Conservation (phyloP, 495 filamentous ascomycete species). For the Elaphomyces granulatus region DNA sequence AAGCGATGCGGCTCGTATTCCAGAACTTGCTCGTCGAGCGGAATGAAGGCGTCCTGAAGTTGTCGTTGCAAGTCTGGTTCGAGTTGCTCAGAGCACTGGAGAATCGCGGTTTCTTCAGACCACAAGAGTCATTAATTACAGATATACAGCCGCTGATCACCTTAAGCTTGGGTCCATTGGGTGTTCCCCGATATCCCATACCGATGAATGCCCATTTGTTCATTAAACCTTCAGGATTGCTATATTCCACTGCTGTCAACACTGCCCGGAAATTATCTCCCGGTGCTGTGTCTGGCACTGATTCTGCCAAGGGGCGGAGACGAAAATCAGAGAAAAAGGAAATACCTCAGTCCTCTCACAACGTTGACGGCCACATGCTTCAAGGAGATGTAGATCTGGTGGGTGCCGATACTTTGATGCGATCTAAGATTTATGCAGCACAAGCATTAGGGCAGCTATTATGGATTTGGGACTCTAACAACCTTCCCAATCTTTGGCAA, state of each 20-base stretch:
- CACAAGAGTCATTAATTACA: constrained; percentile 42
- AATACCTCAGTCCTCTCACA: constrained; percentile 57
- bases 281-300: constrained; percentile 10
- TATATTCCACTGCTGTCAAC: constrained; percentile 43
- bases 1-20: constrained; percentile 73
- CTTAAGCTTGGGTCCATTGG: constrained; percentile 76
- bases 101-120: constrained; percentile 41
- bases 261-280: constrained; percentile 48
- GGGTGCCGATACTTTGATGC: constrained; percentile 70
- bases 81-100: constrained; percentile 58
- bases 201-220: constrained; percentile 82
- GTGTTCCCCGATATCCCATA: constrained; percentile 73
- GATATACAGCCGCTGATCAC: constrained; percentile 65
- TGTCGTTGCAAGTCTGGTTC: constrained; percentile 78
- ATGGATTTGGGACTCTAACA: constrained; percentile 30
- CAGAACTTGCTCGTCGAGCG: constrained; percentile 93
- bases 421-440: constrained; percentile 76
- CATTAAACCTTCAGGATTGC: constrained; percentile 84
- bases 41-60: constrained; percentile 59
- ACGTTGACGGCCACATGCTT: constrained; percentile 96
- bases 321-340: constrained; percentile 75
- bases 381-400: constrained; percentile 91
- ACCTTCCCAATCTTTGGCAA: constrained; percentile 28
- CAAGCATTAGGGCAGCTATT: constrained; percentile 56
- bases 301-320: constrained; percentile 46